A percentile compares a stretch with the other conserved stretches of the same genome.
Evolutionary conservation across 108 stramenopile genomes (phyloP).

Genomic region (Hondaea fermentalgiana): DNA sequence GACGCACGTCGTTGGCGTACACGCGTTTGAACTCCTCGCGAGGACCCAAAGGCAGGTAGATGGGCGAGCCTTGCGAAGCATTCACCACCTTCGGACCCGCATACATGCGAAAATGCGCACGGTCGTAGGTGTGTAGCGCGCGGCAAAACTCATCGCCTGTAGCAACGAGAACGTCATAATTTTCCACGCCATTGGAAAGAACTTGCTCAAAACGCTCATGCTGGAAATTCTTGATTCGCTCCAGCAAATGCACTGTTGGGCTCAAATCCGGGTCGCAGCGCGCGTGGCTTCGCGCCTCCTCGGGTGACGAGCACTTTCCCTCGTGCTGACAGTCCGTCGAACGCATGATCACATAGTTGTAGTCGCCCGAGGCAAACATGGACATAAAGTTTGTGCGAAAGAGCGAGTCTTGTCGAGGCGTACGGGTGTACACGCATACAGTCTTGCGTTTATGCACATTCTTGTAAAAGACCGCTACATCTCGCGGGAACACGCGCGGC

Average conservation of each 20-base stretch:
- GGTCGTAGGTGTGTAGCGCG: not conserved
- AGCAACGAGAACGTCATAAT: not conserved
- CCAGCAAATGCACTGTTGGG: not conserved
- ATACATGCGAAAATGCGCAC: not conserved
- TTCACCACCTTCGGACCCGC: not conserved
- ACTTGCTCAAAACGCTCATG: constrained; percentile 12
- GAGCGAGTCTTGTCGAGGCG: constrained; percentile 10
- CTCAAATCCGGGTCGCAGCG: not conserved
- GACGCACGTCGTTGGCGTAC: not conserved
- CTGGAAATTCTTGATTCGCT: constrained; percentile 15
- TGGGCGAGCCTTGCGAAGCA: not conserved
- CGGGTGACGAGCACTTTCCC: not conserved
- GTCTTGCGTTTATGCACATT: not conserved
- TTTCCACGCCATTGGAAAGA: not conserved
- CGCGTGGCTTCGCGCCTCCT: not conserved
- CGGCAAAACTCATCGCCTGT: constrained; percentile 3
- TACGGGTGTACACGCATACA: not conserved
- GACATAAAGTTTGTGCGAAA: not conserved
- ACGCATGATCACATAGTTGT: constrained; percentile 8
- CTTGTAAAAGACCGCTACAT: not conserved
- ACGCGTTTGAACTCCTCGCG: constrained; percentile 16
- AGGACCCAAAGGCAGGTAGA: constrained; percentile 5
- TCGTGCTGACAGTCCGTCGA: constrained; percentile 11
- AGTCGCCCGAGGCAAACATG: not conserved
- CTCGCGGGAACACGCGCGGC: not conserved